Conservation (phyloP, 768 basidiomycete genomes). For the Naganishia vaughanmartiniae region DNA sequence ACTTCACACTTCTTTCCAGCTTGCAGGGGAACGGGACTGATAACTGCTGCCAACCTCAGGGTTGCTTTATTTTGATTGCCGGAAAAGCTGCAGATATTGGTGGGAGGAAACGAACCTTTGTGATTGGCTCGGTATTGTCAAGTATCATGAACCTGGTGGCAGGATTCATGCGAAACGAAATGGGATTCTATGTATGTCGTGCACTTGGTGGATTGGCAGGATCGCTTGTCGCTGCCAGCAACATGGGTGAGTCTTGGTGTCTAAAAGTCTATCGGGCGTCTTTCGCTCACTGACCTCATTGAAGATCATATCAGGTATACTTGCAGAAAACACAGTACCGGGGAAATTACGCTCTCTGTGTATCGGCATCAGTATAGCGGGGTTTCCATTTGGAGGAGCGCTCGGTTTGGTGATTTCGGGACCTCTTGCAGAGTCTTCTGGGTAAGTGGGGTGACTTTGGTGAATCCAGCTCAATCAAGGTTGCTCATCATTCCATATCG, state of each 20-base stretch:
- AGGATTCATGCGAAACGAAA: not conserved
- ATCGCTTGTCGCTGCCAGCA: not conserved
- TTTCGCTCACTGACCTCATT: not conserved
- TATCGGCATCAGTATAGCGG: not conserved
- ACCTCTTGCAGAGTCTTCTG: constrained; percentile 28
- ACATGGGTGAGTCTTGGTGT: not conserved
- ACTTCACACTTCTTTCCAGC: not conserved
- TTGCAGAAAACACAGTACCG: not conserved
- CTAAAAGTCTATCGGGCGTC: not conserved
- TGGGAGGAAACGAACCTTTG: not conserved
- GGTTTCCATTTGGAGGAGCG: not conserved
- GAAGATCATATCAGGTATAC: not conserved
- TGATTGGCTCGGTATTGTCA: not conserved
- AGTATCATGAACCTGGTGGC: not conserved
- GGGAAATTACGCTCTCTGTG: not conserved
- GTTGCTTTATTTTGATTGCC: not conserved
- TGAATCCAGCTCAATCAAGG: too few species aligned
- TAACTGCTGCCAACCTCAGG: not conserved
- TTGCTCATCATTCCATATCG: not conserved
- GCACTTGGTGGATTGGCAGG: not conserved
- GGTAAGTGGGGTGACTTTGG: too few species aligned
- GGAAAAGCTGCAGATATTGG: not conserved
- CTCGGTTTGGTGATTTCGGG: constrained; percentile 49
- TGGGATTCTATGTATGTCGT: not conserved
- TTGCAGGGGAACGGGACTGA: not conserved